A percentile compares a stretch with the other conserved stretches of the same genome.
Conservation (phyloP, 306 rosid species). For the Hippophae gyantsensis region DNA sequence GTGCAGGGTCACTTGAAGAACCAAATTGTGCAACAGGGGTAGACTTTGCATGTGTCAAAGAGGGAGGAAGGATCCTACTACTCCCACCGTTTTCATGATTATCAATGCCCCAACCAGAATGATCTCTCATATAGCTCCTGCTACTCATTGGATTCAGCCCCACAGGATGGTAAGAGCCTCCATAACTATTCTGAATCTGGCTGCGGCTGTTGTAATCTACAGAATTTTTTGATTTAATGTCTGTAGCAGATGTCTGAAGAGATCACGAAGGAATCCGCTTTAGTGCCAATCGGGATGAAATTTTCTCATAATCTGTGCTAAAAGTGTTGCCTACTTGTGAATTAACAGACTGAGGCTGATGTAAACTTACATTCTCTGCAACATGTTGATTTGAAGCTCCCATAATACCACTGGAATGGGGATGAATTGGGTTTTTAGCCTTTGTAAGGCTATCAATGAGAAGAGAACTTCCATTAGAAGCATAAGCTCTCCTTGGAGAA, state of each 20-base stretch:
- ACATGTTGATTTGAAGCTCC: constrained; percentile 28
- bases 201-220: constrained; percentile 35
- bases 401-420: constrained; percentile 31
- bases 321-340: constrained; percentile 32
- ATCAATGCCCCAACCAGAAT: constrained; percentile 35
- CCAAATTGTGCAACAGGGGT: constrained; percentile 36
- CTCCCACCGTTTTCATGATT: constrained; percentile 44
- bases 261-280: constrained; percentile 56
- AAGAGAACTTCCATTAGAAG: constrained; percentile 35
- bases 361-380: constrained; percentile 32
- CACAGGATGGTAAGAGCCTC: constrained; percentile 27
- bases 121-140: constrained; percentile 38
- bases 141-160: constrained; percentile 41
- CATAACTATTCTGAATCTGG: constrained; percentile 33
- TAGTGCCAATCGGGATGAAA: constrained; percentile 58
- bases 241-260: constrained; percentile 28
- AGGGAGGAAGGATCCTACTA: constrained; percentile 58
- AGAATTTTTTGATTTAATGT: constrained; percentile 25
- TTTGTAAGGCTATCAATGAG: constrained; percentile 27
- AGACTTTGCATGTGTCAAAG: constrained; percentile 49
- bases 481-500: constrained; percentile 38
- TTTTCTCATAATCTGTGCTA: constrained; percentile 39
- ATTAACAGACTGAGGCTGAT: constrained; percentile 32
- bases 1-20: constrained; percentile 45
- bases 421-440: constrained; percentile 17